Evolutionary conservation across 2,329 filamentous ascomycete genomes (phyloP).

Genomic region (Aureobasidium subglaciale): DNA sequence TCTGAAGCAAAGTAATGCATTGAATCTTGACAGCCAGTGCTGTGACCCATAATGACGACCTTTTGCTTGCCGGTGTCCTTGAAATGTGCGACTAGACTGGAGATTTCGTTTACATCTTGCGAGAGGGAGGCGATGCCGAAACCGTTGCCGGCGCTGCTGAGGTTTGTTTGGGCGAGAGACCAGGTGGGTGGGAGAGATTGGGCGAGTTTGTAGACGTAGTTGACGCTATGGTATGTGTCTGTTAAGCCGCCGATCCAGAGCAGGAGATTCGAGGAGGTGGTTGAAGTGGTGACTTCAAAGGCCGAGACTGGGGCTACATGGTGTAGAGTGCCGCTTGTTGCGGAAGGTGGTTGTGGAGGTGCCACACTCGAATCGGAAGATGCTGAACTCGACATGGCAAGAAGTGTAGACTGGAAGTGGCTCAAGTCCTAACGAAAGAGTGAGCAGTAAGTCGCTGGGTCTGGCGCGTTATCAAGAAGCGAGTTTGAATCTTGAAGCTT

Average conservation of each 20-base stretch:
- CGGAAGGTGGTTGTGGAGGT: neutral
- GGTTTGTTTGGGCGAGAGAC: slow-evolving; percentile 36
- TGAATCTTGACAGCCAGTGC: slow-evolving; percentile 62
- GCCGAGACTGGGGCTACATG: slow-evolving; percentile 36
- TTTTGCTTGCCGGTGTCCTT: slow-evolving; percentile 38
- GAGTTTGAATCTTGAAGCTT: no score
- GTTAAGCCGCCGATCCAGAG: slow-evolving; percentile 64
- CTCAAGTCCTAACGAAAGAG: neutral
- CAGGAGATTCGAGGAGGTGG: slow-evolving; percentile 34
- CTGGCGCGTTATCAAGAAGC: no score
- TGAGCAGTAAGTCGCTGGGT: no score
- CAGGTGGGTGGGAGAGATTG: slow-evolving; percentile 43
- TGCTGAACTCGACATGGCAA: neutral
- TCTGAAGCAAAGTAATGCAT: slow-evolving; percentile 53
- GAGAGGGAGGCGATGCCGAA: slow-evolving; percentile 49
- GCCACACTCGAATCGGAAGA: neutral
- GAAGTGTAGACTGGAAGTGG: neutral
- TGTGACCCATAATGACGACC: slow-evolving; percentile 63
- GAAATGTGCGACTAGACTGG: slow-evolving; percentile 46
- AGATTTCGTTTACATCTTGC: slow-evolving; percentile 49
- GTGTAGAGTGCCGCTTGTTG: slow-evolving; percentile 34
- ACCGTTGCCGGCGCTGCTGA: slow-evolving; percentile 47
- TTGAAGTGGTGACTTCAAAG: slow-evolving; percentile 36
- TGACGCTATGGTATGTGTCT: slow-evolving; percentile 61
- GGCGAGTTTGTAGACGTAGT: slow-evolving; percentile 49